Evolutionary conservation across 345 rosid species (phyloP), one percentile per base, ranked within the genome.

Genomic region (Conringia planisiliqua): DNA sequence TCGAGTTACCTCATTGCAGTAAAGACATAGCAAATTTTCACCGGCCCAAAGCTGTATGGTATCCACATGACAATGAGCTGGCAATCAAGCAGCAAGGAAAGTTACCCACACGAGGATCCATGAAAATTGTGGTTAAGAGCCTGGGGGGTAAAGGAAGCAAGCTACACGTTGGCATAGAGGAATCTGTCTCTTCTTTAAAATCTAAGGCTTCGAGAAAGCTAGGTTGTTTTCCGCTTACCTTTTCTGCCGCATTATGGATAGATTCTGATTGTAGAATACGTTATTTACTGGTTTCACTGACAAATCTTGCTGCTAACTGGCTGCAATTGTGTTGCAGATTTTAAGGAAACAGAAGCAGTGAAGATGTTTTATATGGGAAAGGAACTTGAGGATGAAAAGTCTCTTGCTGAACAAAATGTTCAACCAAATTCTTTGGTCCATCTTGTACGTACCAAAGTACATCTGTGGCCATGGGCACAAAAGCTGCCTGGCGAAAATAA

Each of bases 71-170:
- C 75, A 90, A 84, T 85, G 97, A 90, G 83, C 88, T 92, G 71
- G 97, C 96, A 61, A 90, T 89, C 68, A 90, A 90, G 82, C 89
- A 86, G 73, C 97, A 85, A 84, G 90, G 86, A 69, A 90, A 88
- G 86, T 82, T 88, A 58, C 89, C 95, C 32, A 80, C 94, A 5
- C 83, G 80, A 52, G 93, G 99, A 38, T 85, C 90, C 54, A 90
- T 92, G 99, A 92, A 89, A 82, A 80, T 92, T 63, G 81, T 95
- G 66, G 67, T 95, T 35, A 95, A 92, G 91, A 95, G 97, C 81
- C 82, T 95, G 77, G 99, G 99, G 66, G 99, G 99, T 67, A 95
- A 95, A 81, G 99, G 97, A 77, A 89, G 90, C 80, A 92, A 90
- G 81, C 83, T 95, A 44, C 89, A 92, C 77, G 96, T 95, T 47